Evolutionary conservation across 352 stramenopile genomes (phyloP), one percentile per base, ranked within the genome.

Genomic region (Globisporangium recalcitrans): DNA sequence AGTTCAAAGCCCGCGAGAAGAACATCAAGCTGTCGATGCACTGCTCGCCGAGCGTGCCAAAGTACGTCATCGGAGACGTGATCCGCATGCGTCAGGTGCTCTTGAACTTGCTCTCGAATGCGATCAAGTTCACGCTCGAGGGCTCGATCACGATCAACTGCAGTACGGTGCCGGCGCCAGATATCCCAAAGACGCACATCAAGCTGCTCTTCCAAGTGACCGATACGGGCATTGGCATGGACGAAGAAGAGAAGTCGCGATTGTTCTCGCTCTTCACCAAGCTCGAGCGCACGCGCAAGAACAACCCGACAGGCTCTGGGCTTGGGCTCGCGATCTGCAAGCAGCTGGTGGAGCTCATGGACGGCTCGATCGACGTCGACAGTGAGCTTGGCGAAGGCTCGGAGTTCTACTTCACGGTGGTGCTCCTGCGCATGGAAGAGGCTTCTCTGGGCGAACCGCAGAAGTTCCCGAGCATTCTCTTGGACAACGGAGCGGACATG

Each of bases 81-180:
- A 78, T 75, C 52, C 74, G 83, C 13, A 62, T 91, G 34, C 79
- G 82, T 1, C 83, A 92, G 29, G 74, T 92, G n/a, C 29, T 92
- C 14, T 57, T 87, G 16, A 92, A 92, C 58, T 70, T 92, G 40
- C 52, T 92, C 7, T 88, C 77, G 13, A 92, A 92, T 40, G 76
- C 80, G 14, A 89, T 92, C 55, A 92, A 92, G 67, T 92, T 92
- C 49, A 90, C 83, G 22, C 80, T 85, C 40, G 60, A 84, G 27
- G 82, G 83, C 31, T 77, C 75, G n/a, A 88, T 91, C 36, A 87
- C 77, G 21, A 74, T 91, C 9, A 78, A 74, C 21, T 87, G 78
- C 57, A 85, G 69, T 58, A 70, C 71, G n/a, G 78, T 89, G 19
- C 78, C 73, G 22, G 75, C 74, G 1, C 77, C 75, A 14, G 74